Evolutionary conservation across 805 yeast genomes (phyloP).

Genomic region (Metschnikowia amazonensis): DNA sequence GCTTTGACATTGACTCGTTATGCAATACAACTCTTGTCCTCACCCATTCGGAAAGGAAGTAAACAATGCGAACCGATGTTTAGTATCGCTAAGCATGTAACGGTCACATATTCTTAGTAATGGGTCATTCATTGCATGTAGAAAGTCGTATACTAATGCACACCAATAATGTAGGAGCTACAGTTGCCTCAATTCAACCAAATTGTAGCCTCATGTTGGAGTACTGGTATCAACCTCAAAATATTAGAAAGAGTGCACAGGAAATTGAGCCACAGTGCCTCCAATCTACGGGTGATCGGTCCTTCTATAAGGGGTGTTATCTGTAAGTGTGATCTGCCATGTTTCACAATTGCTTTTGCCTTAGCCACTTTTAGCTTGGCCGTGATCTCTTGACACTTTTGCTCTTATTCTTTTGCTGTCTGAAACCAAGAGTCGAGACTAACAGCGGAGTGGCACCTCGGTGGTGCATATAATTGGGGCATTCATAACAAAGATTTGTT

Average conservation of each 20-base stretch:
- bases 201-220: too few relatives aligned
- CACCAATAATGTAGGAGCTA: too few relatives aligned
- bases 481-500: neutral
- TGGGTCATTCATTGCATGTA: neutral
- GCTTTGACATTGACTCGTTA: neutral
- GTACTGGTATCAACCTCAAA: too few relatives aligned
- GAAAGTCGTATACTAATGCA: neutral
- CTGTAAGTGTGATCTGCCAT: too few relatives aligned
- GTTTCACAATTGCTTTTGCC: too few relatives aligned
- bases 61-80: neutral
- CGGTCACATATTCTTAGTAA: neutral
- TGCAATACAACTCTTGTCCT: neutral
- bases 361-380: neutral
- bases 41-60: neutral
- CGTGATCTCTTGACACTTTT: neutral
- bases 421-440: neutral
- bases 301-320: too few relatives aligned
- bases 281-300: too few relatives aligned
- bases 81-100: neutral
- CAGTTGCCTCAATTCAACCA: too few relatives aligned
- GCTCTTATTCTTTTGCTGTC: neutral
- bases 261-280: too few relatives aligned
- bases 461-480: neutral
- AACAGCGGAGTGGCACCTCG: neutral
- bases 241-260: too few relatives aligned